These are phyloP conservation scores for Hymenoscyphus scutula DNA, from an alignment of 2,329 filamentous ascomycete genomes.

Conservation along the genomic window DNA sequence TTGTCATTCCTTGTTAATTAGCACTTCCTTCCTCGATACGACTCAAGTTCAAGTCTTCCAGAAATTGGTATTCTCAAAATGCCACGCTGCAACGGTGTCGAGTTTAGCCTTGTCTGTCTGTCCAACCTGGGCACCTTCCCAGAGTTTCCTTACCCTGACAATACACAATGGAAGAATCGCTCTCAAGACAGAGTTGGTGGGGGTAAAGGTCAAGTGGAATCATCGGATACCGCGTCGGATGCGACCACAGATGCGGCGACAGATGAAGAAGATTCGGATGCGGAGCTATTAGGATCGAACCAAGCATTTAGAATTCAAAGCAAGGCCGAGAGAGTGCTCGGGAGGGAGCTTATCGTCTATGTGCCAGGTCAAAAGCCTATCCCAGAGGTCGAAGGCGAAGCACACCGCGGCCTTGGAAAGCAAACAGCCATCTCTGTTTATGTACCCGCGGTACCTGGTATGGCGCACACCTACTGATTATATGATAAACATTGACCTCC, in stretches of 20 bases:
- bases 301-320: slow-evolving; percentile 9
- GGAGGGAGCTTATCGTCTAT: slow-evolving; percentile 49
- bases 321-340: slow-evolving; percentile 35
- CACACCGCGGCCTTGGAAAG: slow-evolving; percentile 35
- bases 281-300: not conserved
- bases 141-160: slow-evolving; percentile 56
- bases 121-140: slow-evolving; percentile 40
- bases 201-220: not conserved
- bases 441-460: slow-evolving; percentile 54
- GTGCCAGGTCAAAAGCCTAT: slow-evolving; percentile 40
- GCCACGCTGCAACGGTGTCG: slow-evolving; percentile 32
- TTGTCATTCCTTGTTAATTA: not conserved
- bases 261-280: not conserved
- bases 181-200: not conserved
- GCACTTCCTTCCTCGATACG: not conserved
- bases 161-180: slow-evolving; percentile 42
- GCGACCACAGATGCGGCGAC: not conserved
- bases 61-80: slow-evolving; percentile 21
- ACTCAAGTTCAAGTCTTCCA: not conserved
- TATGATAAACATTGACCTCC: slow-evolving; percentile 10
- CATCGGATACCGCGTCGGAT: not conserved
- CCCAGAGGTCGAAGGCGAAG: slow-evolving; percentile 19
- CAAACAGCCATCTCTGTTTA: slow-evolving; percentile 52
- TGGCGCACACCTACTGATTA: not conserved
- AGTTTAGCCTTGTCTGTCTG: slow-evolving; percentile 31